Percentiles rank a stretch among this genome's conserved stretches.
Evolutionary conservation across 1,139 yeast species (phyloP).

Genomic region (Candida pseudoviswanathii): DNA sequence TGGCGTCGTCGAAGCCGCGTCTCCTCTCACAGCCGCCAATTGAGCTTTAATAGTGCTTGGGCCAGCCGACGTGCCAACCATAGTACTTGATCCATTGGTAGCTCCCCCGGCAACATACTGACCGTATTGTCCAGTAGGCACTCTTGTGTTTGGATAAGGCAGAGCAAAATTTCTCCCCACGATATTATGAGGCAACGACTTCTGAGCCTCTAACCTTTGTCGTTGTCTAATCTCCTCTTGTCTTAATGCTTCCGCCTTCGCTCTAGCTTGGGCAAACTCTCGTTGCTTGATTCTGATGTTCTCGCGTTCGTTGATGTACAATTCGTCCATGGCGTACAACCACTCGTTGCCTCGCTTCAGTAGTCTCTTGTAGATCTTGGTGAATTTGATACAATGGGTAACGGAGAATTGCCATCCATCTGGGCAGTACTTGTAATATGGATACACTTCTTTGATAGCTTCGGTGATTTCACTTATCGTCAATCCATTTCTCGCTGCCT

Average conservation of each 20-base stretch:
- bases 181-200: conserved; percentile 27
- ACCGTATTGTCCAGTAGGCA: conserved; percentile 29
- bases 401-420: conserved; percentile 98
- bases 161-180: conserved; percentile 30
- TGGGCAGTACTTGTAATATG: conserved; percentile 89
- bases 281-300: conserved; percentile 69
- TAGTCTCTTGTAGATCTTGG: conserved; percentile 79
- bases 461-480: conserved; percentile 84
- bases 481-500: conserved; percentile 60
- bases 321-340: conserved; percentile 90
- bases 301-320: conserved; percentile 79
- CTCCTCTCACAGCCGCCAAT: conserved; percentile 53
- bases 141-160: conserved; percentile 25
- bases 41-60: conserved; percentile 46
- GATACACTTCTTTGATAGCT: conserved; percentile 83
- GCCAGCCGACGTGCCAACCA: conserved; percentile 4
- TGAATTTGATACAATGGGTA: conserved; percentile 81
- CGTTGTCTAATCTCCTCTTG: conserved; percentile 53
- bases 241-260: conserved; percentile 56
- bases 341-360: conserved; percentile 70
- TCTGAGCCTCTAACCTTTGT: conserved; percentile 36
- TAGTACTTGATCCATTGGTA: conserved; percentile 12
- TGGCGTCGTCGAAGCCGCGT: conserved; percentile 17
- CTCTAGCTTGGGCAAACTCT: conserved; percentile 59
- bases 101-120: conserved; percentile 18